Evolutionary conservation across 1,284 basidiomycete species (phyloP).

Genomic region (Entoloma clypeatum): DNA sequence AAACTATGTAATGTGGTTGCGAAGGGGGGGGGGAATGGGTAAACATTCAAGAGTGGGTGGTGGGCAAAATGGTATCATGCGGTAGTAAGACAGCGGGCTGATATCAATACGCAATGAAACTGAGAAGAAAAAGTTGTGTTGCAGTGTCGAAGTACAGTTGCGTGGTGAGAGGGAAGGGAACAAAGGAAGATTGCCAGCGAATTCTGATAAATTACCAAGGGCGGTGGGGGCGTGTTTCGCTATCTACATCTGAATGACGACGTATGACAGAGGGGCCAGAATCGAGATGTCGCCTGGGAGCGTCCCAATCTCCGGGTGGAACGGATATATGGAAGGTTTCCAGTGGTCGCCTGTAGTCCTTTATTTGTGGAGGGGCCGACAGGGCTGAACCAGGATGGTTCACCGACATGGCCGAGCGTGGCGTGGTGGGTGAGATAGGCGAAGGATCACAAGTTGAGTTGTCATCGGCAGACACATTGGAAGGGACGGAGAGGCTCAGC

Average conservation of each 20-base stretch:
- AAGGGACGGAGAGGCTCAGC: conserved; percentile 23
- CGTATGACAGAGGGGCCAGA: conserved; percentile 16
- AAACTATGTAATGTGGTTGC: too few relatives aligned
- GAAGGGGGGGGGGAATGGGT: too few relatives aligned
- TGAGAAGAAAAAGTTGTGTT: too few relatives aligned
- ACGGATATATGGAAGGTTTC: conserved; percentile 9
- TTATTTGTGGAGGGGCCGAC: conserved; percentile 9
- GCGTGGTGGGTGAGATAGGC: conserved; percentile 46
- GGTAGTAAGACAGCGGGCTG: too few relatives aligned
- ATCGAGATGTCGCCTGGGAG: conserved; percentile 1
- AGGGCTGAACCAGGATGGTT: conserved; percentile 6
- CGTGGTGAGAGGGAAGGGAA: conserved; percentile 1
- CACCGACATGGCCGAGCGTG: conserved; percentile 34
- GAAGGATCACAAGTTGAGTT: conserved; percentile 43
- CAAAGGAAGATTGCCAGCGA: conserved; percentile 8
- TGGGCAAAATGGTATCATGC: too few relatives aligned
- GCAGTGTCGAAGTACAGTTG: too few relatives aligned
- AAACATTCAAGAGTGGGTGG: too few relatives aligned
- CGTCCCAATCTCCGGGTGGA: conserved; percentile 8
- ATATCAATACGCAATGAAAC: too few relatives aligned
- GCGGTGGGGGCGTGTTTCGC: conserved; percentile 28
- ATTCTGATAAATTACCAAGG: conserved; percentile 25
- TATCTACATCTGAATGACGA: conserved; percentile 24
- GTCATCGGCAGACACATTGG: conserved; percentile 31
- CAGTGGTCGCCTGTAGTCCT: neutral